These are phyloP conservation scores for Gynandropsis gynandra DNA, from an alignment of 345 rosid species.

Conservation along the genomic window DNA sequence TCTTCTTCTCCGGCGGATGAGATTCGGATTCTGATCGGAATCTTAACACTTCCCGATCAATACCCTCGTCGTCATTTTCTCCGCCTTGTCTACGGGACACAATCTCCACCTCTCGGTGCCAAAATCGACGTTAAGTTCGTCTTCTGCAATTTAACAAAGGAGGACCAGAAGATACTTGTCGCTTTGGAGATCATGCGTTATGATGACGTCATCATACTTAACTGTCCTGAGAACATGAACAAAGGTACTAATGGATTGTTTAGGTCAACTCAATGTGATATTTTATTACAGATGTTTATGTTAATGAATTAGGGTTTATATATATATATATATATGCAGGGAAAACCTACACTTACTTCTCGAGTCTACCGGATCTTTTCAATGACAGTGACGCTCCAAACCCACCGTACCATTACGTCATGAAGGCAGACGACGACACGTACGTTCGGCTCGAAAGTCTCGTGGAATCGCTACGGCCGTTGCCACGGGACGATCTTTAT, in stretches of 20 bases:
- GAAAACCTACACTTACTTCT: slow-evolving; percentile 73
- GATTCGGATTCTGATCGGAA: slow-evolving; percentile 66
- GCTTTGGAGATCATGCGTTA: slow-evolving; percentile 87
- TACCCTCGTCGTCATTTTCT: slow-evolving; percentile 64
- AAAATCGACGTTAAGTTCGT: slow-evolving; percentile 78
- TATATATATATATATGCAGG: slow-evolving; percentile 23
- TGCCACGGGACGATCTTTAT: slow-evolving; percentile 73
- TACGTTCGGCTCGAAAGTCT: slow-evolving; percentile 48
- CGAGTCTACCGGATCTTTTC: slow-evolving; percentile 60
- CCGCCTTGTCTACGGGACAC: slow-evolving; percentile 65
- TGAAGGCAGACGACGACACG: slow-evolving; percentile 78
- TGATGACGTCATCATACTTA: slow-evolving; percentile 68
- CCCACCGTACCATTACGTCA: slow-evolving; percentile 83
- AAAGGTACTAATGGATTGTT: slow-evolving; percentile 31
- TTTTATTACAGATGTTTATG: too few relatives aligned
- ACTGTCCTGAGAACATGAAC: slow-evolving; percentile 83
- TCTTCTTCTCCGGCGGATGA: slow-evolving; percentile 23
- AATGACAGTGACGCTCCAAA: slow-evolving; percentile 23
- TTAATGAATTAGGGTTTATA: too few relatives aligned
- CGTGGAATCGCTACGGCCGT: slow-evolving; percentile 50
- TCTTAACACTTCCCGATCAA: slow-evolving; percentile 76
- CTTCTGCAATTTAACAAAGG: slow-evolving; percentile 82
- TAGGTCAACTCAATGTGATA: not conserved
- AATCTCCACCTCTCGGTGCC: slow-evolving; percentile 31
- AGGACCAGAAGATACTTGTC: slow-evolving; percentile 70